Evolutionary conservation across 2,329 filamentous ascomycete genomes (phyloP).

Genomic region (Aureobasidium sp.): DNA sequence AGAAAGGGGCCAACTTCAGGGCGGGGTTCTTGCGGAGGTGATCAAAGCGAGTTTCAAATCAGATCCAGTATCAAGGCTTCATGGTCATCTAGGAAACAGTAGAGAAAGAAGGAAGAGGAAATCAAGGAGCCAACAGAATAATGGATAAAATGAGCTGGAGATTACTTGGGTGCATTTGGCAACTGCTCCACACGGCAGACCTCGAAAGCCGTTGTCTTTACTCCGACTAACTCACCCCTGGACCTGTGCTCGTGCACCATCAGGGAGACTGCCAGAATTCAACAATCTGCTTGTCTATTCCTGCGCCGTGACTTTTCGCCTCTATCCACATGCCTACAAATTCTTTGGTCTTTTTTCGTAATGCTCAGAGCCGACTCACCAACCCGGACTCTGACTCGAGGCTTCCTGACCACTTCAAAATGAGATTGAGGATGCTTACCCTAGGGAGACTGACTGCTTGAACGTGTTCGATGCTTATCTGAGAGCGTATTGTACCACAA

Average conservation of each 20-base stretch:
- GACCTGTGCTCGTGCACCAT: background rate
- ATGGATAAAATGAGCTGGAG: constrained; percentile 1
- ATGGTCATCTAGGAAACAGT: background rate
- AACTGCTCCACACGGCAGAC: constrained; percentile 4
- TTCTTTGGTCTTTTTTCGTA: background rate
- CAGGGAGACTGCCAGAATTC: background rate
- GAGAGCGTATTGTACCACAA: background rate
- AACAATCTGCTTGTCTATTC: background rate
- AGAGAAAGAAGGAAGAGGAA: background rate
- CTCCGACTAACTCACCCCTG: background rate
- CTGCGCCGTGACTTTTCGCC: background rate
- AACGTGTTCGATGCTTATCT: background rate
- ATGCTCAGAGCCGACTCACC: background rate
- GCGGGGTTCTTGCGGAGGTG: background rate
- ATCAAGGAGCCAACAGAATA: background rate
- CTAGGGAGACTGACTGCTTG: background rate
- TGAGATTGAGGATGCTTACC: background rate
- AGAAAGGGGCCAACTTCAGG: background rate
- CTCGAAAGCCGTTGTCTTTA: background rate
- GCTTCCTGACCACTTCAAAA: background rate
- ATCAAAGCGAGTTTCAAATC: background rate
- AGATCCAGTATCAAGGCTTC: background rate
- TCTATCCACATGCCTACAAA: background rate
- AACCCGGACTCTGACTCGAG: background rate
- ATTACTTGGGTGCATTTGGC: background rate